Base-by-base conservation (phyloP, 768 basidiomycete species). In the Boletus sp. region DNA sequence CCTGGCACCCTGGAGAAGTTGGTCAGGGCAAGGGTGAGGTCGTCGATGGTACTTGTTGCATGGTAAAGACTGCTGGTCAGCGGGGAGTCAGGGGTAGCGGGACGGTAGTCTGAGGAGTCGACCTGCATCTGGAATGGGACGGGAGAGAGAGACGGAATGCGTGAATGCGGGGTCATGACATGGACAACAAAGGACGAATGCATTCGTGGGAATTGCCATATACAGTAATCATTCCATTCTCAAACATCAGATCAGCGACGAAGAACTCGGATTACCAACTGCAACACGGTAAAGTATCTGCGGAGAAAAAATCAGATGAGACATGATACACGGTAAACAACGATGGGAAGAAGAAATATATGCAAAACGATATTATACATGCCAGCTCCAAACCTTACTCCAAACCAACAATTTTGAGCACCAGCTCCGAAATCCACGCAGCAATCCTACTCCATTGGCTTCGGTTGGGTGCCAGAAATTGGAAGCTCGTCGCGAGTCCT, bases 391-490 rank as follows among this genome's bases (percentile, higher is more conserved):
- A 42, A 19, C 38, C 38, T 54, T 47, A 71, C 47, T 64, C 70
- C 62, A 66, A 60, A 48, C 79, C 69, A 49, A 82, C 77, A 58
- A 81, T 81, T 64, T 76, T 77, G 64, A 71, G 67, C 27, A 84
- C 77, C 58, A 84, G 70, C 63, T 80, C 79, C 32, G 87, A 84
- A 54, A 90, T 88, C 87, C 87, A 91, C 51, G 83, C 80, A 55
- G 88, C 79, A 75, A 90, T 80, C 63, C 79, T 82, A 47, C 82
- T 79, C 56, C 82, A 83, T 25, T 80, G 77, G 17, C 76, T 77
- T 44, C 79, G 77, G 51, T 75, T 72, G 17, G 79, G 72, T 4
- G 84, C 77, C 33, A 90, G 69, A 73, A 93, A 93, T 56, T 81
- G 77, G 75, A 88, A 87, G 62, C 76, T 84, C 58, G 77, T 84